Percentiles rank a stretch among this genome's conserved stretches.
Evolutionary conservation across 768 basidiomycete genomes (phyloP).

Genomic region (Leccinum truebloodii): DNA sequence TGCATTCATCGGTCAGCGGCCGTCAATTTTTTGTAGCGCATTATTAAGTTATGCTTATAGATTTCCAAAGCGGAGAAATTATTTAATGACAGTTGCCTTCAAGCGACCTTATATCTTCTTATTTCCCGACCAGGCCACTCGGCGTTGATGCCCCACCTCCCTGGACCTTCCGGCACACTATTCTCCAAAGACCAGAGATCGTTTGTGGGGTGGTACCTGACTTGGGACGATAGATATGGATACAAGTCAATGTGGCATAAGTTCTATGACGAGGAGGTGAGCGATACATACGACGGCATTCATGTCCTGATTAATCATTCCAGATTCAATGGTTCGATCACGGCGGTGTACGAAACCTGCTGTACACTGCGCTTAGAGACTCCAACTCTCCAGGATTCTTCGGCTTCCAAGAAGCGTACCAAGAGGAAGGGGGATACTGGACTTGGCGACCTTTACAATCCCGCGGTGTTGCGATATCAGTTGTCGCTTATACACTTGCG

Average conservation of each 20-base stretch:
- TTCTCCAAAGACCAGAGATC: not conserved
- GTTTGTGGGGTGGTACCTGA: not conserved
- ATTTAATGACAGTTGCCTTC: not conserved
- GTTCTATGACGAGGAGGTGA: not conserved
- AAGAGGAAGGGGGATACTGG: not conserved
- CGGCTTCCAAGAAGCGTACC: not conserved
- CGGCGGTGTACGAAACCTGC: not conserved
- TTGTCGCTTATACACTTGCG: not conserved
- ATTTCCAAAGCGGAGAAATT: not conserved
- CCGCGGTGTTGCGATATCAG: not conserved
- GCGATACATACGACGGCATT: not conserved
- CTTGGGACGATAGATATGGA: not conserved
- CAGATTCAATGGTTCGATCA: not conserved
- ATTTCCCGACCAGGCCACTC: not conserved
- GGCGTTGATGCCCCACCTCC: not conserved
- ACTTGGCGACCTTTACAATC: not conserved
- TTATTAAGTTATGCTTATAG: not conserved
- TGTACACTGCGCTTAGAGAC: not conserved
- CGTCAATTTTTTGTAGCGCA: not conserved
- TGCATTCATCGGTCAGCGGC: not conserved
- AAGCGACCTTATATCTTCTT: not conserved
- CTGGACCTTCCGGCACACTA: not conserved
- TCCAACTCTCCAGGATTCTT: not conserved
- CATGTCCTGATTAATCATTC: not conserved
- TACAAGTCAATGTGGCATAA: not conserved